A percentile compares a stretch with the other conserved stretches of the same genome.
phyloP scores from a whole-genome alignment of 192 early-diverging fungal genomes.

The Spinellus fusiger region DNA sequence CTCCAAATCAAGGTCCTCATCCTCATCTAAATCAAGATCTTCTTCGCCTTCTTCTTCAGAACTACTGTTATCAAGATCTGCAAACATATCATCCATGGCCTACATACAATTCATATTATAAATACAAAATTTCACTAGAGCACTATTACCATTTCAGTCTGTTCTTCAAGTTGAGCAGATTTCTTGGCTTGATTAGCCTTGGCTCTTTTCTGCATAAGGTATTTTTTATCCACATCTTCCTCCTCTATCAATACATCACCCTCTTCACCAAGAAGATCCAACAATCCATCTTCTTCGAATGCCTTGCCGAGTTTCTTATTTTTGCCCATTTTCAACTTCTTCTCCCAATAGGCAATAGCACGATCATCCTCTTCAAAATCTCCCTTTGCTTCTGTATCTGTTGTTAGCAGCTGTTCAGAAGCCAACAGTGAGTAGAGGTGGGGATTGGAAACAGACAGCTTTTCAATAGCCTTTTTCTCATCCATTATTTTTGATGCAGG shows the following conservation, averaged over 20 bases:
- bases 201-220: constrained; percentile 20
- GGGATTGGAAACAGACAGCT: constrained; percentile 41
- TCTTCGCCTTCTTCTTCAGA: background rate
- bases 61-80: constrained; percentile 6
- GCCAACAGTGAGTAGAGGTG: constrained; percentile 41
- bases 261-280: constrained; percentile 38
- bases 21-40: background rate
- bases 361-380: constrained; percentile 41
- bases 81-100: constrained; percentile 20
- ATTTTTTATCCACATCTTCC: constrained; percentile 29
- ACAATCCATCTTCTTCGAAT: constrained; percentile 45
- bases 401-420: constrained; percentile 31
- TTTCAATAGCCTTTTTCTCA: constrained; percentile 26
- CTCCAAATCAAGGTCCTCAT: constrained; percentile 6
- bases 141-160: constrained; percentile 27
- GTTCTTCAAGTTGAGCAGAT: constrained; percentile 23
- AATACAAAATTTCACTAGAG: background rate
- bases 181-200: constrained; percentile 15
- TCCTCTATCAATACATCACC: background rate
- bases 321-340: constrained; percentile 42
- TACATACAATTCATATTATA: background rate
- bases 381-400: constrained; percentile 11
- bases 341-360: constrained; percentile 46
- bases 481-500: constrained; percentile 4
- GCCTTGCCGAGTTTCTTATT: constrained; percentile 39